Evolutionary conservation across 2,329 filamentous ascomycete genomes (phyloP).

Genomic region (Ascochyta clinopodiicola): DNA sequence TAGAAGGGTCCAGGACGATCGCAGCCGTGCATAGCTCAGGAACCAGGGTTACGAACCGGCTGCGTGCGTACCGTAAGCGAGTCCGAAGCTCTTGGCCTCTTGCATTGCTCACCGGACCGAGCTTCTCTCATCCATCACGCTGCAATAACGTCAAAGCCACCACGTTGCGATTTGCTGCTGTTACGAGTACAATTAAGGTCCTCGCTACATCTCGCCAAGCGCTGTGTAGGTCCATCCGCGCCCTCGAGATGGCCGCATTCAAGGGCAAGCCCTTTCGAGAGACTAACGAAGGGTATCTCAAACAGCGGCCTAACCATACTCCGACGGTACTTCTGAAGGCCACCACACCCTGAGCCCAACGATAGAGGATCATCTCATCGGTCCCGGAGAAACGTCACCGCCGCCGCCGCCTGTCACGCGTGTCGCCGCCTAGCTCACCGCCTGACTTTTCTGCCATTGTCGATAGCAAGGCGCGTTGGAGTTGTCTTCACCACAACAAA

Average conservation of each 20-base stretch:
- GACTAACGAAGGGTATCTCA: constrained; percentile 38
- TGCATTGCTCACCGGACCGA: constrained; percentile 8
- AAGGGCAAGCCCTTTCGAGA: constrained; percentile 40
- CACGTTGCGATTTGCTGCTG: constrained; percentile 9
- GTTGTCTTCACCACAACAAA: constrained; percentile 3
- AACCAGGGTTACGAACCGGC: constrained; percentile 8
- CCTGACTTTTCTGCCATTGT: constrained; percentile 32
- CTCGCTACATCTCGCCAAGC: constrained; percentile 32
- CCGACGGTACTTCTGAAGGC: constrained; percentile 13
- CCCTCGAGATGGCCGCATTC: constrained; percentile 38
- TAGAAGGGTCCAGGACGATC: constrained; percentile 8
- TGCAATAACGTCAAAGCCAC: constrained; percentile 5
- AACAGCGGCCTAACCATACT: constrained; percentile 27
- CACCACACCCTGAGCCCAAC: constrained; percentile 16
- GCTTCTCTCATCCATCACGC: constrained; percentile 19
- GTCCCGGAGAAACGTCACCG: constrained; percentile 16
- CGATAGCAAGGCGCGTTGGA: constrained; percentile 14
- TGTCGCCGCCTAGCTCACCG: constrained; percentile 26
- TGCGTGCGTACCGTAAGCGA: constrained; percentile 1
- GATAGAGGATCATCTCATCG: constrained; percentile 4
- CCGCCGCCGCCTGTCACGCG: constrained; percentile 16
- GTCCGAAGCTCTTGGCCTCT: constrained; percentile 1
- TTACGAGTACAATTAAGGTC: constrained; percentile 11
- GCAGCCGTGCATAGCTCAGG: constrained; percentile 6
- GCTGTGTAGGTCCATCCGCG: constrained; percentile 40